Base-by-base conservation (phyloP, 2,329 filamentous ascomycete species). In the Cordyceps sp. region DNA sequence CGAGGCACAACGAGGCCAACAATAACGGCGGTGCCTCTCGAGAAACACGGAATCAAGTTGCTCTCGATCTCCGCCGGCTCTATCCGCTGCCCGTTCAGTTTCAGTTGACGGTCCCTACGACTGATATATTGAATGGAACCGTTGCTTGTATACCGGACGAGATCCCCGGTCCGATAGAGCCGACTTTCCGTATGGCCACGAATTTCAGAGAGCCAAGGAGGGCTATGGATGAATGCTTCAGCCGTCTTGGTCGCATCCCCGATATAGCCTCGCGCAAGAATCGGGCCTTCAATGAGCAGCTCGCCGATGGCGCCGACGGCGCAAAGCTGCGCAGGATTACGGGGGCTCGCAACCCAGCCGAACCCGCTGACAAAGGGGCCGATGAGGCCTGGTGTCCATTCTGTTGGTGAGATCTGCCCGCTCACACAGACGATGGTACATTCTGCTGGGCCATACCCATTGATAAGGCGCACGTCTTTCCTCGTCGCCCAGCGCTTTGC, bases 101-200 rank as follows among this genome's bases (percentile, higher is more conserved):
- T 38, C 8, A 36, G 7, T 13, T 37, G 30, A 12, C 20, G 15
- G 27, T 37, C 36, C 6, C 18, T 30, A 5, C 33, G 33, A 13
- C 36, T 30, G 5, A 37, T 9, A 22, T 30, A 36, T 13, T 27
- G 26, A 12, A 36, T 17, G 4, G 17, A 16, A n/a, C 31, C 22
- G 9, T 22, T 17, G 18, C 18, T 22, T 4, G 27, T 45, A 19
- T 62, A 62, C 26, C 45, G 46, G 3, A 50, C 61, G 8, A 67
- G 47, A 37, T 68, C 64, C 3, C 64, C 64, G 2, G 63, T 64
- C 33, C 57, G 58, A 42, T 64, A 67, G 10, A 58, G 35, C 4
- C 8, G 31, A 36, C 29, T 27, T 6, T 15, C 31, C 60, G 54
- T 31, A 19, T 34, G 24, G 9, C 35, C 35, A 8, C 35, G 35